A percentile compares a stretch with the other conserved stretches of the same genome.
Conservation (phyloP, 306 rosid genomes). For the Pyrus betulifolia region DNA sequence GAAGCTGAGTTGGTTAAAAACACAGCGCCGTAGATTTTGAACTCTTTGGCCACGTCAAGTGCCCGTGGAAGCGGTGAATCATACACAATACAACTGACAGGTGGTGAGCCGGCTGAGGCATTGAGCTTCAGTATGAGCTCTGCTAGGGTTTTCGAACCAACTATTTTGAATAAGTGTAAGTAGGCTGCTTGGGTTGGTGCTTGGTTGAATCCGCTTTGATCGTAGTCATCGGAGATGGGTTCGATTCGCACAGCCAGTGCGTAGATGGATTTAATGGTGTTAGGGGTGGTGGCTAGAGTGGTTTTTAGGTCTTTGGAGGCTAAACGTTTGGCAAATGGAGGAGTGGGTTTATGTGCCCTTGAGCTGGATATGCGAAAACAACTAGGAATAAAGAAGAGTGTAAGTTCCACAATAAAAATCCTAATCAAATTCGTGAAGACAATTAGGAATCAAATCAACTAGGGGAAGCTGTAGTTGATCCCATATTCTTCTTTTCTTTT, state of each 20-base stretch:
- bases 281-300: conserved; percentile 29
- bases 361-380: conserved; percentile 31
- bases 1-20: conserved; percentile 36
- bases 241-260: conserved; percentile 6
- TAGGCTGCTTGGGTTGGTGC: conserved; percentile 21
- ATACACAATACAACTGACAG: conserved; percentile 30
- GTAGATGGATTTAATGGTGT: conserved; percentile 25
- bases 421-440: not conserved
- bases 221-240: conserved; percentile 37
- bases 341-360: conserved; percentile 42
- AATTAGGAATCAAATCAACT: not conserved
- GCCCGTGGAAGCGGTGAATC: conserved; percentile 41
- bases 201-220: conserved; percentile 27
- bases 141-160: conserved; percentile 23
- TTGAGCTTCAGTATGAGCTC: conserved; percentile 20
- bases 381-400: not conserved
- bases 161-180: conserved; percentile 22
- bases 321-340: conserved; percentile 39
- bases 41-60: conserved; percentile 25
- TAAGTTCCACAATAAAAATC: too few species aligned
- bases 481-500: not conserved
- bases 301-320: conserved; percentile 28
- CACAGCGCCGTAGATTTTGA: conserved; percentile 17
- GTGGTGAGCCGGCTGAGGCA: conserved; percentile 12
- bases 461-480: not conserved